phyloP scores from a whole-genome alignment of 2,329 filamentous ascomycete genomes.

The Emericellopsis atlantica region DNA sequence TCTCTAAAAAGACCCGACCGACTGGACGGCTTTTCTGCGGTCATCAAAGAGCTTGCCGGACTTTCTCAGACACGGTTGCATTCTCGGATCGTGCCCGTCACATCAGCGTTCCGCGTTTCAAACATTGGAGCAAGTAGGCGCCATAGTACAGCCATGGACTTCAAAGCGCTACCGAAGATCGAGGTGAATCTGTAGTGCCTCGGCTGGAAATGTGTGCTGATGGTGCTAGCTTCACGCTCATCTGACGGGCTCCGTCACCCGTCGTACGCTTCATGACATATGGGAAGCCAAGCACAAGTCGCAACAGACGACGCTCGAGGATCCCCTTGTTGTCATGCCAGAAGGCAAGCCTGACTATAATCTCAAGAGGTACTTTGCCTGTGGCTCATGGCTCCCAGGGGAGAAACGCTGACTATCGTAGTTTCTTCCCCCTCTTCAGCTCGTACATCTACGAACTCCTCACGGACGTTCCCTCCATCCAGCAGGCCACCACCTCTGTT shows the following conservation, averaged over 20 bases:
- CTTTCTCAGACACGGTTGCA: too few species aligned
- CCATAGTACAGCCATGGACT: conserved; percentile 21
- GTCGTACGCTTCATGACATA: conserved; percentile 59
- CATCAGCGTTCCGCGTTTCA: too few species aligned
- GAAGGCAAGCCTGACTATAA: conserved; percentile 60
- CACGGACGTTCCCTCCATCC: conserved; percentile 46
- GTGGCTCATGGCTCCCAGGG: not conserved
- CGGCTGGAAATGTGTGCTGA: not conserved
- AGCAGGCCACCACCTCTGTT: conserved; percentile 51
- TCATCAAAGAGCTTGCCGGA: too few species aligned
- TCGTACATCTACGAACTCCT: conserved; percentile 69
- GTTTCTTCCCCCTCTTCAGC: conserved; percentile 69
- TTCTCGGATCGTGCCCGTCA: too few species aligned
- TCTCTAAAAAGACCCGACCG: too few species aligned
- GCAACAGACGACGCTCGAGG: conserved; percentile 42
- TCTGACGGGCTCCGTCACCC: conserved; percentile 65
- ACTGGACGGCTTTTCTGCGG: too few species aligned
- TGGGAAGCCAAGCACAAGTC: conserved; percentile 49
- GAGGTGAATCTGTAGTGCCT: conserved; percentile 24
- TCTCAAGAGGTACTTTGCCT: conserved; percentile 40
- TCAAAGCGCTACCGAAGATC: conserved; percentile 38
- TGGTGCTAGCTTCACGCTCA: conserved; percentile 59
- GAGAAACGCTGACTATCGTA: conserved; percentile 13
- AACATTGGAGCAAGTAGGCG: too few species aligned
- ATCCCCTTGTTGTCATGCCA: conserved; percentile 59